A percentile compares a stretch with the other conserved stretches of the same genome.
Conservation (phyloP, 768 basidiomycete genomes). For the Suillus subluteus region DNA sequence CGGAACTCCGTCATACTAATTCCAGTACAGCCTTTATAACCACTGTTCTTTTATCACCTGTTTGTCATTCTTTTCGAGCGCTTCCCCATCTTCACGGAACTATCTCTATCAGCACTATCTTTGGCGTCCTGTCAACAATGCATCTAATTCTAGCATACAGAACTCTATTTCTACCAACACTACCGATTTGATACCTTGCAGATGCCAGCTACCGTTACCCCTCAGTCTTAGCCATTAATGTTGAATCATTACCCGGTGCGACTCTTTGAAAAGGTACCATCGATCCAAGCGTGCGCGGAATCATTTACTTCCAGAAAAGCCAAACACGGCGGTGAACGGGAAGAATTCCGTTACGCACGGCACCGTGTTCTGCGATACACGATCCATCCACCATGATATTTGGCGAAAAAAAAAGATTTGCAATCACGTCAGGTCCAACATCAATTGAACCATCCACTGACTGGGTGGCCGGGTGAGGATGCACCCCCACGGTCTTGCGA, state of each 20-base stretch:
- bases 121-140: slow-evolving; percentile 6
- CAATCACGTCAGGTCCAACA: neutral
- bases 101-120: slow-evolving; percentile 10
- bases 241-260: slow-evolving; percentile 14
- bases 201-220: slow-evolving; percentile 9
- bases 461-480: neutral
- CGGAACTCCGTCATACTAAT: slow-evolving; percentile 21
- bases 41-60: slow-evolving; percentile 14
- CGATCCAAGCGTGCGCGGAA: neutral
- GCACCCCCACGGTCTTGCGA: slow-evolving; percentile 1
- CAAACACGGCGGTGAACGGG: neutral
- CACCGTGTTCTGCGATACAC: neutral
- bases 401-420: neutral
- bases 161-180: slow-evolving; percentile 12
- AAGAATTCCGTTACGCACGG: neutral
- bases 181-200: slow-evolving; percentile 14
- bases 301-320: neutral
- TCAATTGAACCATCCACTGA: slow-evolving; percentile 1
- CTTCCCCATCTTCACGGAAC: slow-evolving; percentile 12
- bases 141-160: slow-evolving; percentile 17
- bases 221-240: slow-evolving; percentile 5
- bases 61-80: slow-evolving; percentile 14
- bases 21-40: slow-evolving; percentile 19
- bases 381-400: neutral
- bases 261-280: slow-evolving; percentile 3